A percentile compares a stretch with the other conserved stretches of the same genome.
These are phyloP conservation scores for Phanerochaete carnosa DNA, from an alignment of 768 basidiomycete species.

Conservation along the genomic window DNA sequence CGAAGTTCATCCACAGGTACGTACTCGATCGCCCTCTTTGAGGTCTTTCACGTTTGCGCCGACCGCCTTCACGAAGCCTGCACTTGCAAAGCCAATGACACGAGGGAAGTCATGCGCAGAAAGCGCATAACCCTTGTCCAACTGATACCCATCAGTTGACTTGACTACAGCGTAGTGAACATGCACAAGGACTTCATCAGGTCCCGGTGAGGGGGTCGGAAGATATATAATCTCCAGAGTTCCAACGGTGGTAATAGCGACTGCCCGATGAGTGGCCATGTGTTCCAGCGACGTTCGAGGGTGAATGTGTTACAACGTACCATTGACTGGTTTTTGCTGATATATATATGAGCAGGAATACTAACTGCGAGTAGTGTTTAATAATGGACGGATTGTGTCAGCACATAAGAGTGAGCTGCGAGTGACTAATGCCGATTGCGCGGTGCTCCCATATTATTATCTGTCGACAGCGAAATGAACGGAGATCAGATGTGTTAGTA, in stretches of 20 bases:
- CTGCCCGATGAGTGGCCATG: neutral
- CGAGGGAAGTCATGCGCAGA: neutral
- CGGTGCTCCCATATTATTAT: too few species aligned
- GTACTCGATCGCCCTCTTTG: neutral
- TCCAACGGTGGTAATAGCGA: neutral
- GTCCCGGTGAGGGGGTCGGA: slow-evolving; percentile 1
- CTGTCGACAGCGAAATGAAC: too few species aligned
- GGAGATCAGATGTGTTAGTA: too few species aligned
- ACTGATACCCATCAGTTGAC: slow-evolving; percentile 3
- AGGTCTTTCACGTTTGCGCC: slow-evolving; percentile 6
- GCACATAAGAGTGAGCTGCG: too few species aligned
- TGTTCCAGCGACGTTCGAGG: too few species aligned
- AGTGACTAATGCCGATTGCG: too few species aligned
- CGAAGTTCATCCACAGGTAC: neutral
- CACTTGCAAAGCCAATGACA: slow-evolving; percentile 1
- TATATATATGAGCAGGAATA: too few species aligned
- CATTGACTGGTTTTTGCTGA: too few species aligned
- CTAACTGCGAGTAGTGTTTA: too few species aligned
- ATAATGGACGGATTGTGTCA: too few species aligned
- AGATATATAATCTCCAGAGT: neutral
- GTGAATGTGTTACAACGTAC: too few species aligned
- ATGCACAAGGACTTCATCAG: slow-evolving; percentile 4
- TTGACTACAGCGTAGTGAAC: neutral
- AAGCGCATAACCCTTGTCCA: neutral
- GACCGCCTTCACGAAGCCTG: neutral